Evolutionary conservation across 164 flowering plant species (phyloP), one percentile per base, ranked within the genome.

Genomic region (Brasenia schreberi): DNA sequence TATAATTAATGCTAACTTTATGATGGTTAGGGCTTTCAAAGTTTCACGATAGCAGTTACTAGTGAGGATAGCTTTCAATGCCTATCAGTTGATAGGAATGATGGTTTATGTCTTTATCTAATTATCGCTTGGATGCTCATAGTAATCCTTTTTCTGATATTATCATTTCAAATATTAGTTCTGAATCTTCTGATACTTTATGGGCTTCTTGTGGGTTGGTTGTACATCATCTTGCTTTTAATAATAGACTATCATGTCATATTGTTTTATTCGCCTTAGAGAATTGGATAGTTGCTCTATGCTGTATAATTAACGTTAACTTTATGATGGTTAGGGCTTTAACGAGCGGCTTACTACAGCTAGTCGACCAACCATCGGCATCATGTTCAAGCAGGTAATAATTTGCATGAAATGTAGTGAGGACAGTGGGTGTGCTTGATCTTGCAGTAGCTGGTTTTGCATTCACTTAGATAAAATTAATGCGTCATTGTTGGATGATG

Each of bases 321-420:
- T 74, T 7, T 64, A 0, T 71, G 27, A 66, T 59, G 66, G 73
- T 56, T 80, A 95, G 99, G 99, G 99, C 44, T 95, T 95, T 80
- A 92, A 83, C 70, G 96, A 87, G 80, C 96, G 91, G 62, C 95
- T 92, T 74, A 93, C 82, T 59, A 95, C 92, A 68, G 79, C 84
- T 19, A 88, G 87, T 70, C 97, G 98, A 23, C 99, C 98, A 65
- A 85, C 81, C 64, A 88, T 95, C 64, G 98, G 99, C 59, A 75
- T 77, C 75, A 90, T 95, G 97, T 92, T 95, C 75, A 95, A 95
- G 84, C 87, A 85, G 99, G 88, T 80, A 71, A 33, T 45, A 16
- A 14, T 49, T 14, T 33, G 4, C 39, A 33, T 3, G 2, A 33
- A 33, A 33, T 33, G 39, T 33, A 33, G 39, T 33, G 0, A 33